phyloP scores from a whole-genome alignment of 768 basidiomycete genomes.

The Hygrocybe punicea region DNA sequence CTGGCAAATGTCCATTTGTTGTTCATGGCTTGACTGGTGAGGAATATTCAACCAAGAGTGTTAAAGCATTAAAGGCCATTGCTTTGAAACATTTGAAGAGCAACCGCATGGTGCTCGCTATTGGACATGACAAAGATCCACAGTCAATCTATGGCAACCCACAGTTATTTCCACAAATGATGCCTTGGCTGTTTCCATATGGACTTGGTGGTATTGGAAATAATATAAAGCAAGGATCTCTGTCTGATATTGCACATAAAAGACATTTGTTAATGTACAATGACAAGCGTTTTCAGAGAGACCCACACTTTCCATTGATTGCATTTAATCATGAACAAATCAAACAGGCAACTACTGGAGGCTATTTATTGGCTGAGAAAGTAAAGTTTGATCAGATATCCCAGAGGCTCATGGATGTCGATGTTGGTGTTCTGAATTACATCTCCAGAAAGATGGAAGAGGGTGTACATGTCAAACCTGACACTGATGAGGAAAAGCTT shows the following conservation, averaged over 20 bases:
- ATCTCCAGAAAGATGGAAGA: no score
- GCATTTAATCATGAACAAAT: constrained; percentile 34
- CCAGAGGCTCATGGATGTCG: no score
- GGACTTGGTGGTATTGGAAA: constrained; percentile 31
- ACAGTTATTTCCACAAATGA: constrained; percentile 28
- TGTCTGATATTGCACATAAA: constrained; percentile 24
- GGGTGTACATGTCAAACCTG: no score
- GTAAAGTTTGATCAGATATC: no score
- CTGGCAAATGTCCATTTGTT: constrained; percentile 25
- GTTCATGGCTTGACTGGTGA: constrained; percentile 27
- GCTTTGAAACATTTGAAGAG: constrained; percentile 14
- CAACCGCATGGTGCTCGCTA: constrained; percentile 15
- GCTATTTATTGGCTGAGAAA: constrained; percentile 27
- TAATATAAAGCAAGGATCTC: background rate
- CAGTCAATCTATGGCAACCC: constrained; percentile 26
- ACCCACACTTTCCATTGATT: constrained; percentile 25
- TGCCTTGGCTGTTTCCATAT: constrained; percentile 42
- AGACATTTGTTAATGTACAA: constrained; percentile 21
- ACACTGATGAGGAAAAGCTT: no score
- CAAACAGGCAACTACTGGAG: constrained; percentile 18
- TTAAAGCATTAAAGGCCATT: constrained; percentile 15
- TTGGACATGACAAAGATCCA: constrained; percentile 16
- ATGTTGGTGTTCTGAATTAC: no score
- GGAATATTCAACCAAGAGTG: constrained; percentile 9
- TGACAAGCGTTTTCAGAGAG: constrained; percentile 29